Base-by-base conservation (phyloP, 225 moss, liverwort and hornwort genomes). In the Thuidium tamariscinum region DNA sequence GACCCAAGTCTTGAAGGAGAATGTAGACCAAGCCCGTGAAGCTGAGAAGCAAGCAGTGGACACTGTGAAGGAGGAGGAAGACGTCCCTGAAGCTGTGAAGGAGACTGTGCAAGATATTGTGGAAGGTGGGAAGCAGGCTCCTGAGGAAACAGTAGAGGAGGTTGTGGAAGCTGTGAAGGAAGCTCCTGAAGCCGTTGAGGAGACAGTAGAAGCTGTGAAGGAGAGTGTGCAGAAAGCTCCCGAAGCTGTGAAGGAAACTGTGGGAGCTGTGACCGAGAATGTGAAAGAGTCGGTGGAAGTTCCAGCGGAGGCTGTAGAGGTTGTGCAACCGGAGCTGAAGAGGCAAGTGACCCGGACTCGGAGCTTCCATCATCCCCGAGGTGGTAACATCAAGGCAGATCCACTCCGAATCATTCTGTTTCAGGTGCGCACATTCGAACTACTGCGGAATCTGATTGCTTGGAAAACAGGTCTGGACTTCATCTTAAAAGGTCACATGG, bases 331-430 rank as follows among this genome's bases (percentile, higher is more conserved):
- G 29, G 67, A 74, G 27, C 68, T 87, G 42, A 87, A 70, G 52
- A 77, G 73, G 30, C 80, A 82, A 32, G 52, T 91, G 10, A 61
- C 80, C 46, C 88, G 91, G 16, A 83, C 88, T n/a, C 85, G 89
- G 59, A 91, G 91, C 71, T 89, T 83, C n/a, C 88, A 88, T 21
- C 84, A 82, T 44, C 64, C 87, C 32, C 84, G 92, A 42, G 95
- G 93, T 20, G 93, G 94, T 10, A 77, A 37, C 57, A 87, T 95
- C 76, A 84, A 92, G 83, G 93, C 94, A 48, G 95, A 96, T 92
- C 94, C 95, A 19, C 94, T 93, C 34, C 84, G 92, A 60, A 62
- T 93, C 25, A 87, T 96, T 48, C 79, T 95, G 88, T 94, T 95
- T 64, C 94, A 95, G 90, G 96, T 95, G 82, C 6, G 23, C 5